Base-by-base conservation (phyloP, 2,329 filamentous ascomycete genomes). In the Fusarium nelsonii region DNA sequence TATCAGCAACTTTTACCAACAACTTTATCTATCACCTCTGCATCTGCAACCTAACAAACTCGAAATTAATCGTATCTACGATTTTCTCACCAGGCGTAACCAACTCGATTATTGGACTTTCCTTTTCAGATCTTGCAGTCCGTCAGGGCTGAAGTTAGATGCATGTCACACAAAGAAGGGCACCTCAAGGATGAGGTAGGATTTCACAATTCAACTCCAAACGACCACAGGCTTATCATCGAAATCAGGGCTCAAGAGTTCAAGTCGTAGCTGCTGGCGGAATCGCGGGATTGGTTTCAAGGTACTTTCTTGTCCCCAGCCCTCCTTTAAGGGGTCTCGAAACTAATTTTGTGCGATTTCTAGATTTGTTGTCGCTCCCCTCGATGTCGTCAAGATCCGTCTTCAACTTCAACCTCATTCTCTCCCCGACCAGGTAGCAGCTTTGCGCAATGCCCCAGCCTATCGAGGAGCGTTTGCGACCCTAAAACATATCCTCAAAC, bases 361-460 rank as follows among this genome's bases (percentile, higher is more conserved):
- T 41, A 94, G 92, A 78, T 98, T 99, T 84, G 88, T 96, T 76
- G 91, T 98, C 77, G 93, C 96, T 18, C 96, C 96, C 54, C 91
- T 99, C 71, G 96, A 99, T 80, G 96, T 99, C 68, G 90, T 98
- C 82, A 98, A 99, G 84, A 99, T 99, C 81, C 92, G 96, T 46
- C 90, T 98, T 45, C 96, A 99, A 79, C 89, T 99, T 18, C 96
- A 98, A 80, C 88, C 92, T 44, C 92, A 97, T 82, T 94, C 93
- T 49, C 87, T 92, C 63, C 91, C 91, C 73, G 91, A 95, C 75
- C 91, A 93, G 3, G 80, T 89, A 11, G 86, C 88, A 45, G 84
- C 90, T 43, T 84, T 88, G 68, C 82, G 82, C 68, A 69, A 81
- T 63, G 78, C 83, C 14, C 80, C 78, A 54, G 83, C 82, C 45